Percentiles rank a stretch among this genome's conserved stretches.
These are phyloP conservation scores for Candida yuanshanica DNA, from an alignment of 805 yeast genomes.

Conservation along the genomic window DNA sequence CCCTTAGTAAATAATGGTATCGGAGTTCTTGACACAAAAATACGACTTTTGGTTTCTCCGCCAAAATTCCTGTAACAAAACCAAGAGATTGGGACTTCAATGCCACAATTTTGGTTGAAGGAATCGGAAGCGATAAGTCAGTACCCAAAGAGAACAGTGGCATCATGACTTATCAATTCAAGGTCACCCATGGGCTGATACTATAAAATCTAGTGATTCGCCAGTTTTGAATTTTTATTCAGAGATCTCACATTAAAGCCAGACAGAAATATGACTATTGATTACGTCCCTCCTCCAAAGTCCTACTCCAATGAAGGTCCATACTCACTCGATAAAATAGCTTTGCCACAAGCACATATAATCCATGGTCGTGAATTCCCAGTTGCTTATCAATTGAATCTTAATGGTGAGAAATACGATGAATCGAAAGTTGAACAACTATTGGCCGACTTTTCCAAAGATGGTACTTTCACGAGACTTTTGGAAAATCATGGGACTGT, in stretches of 20 bases:
- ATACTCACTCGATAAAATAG: slow-evolving; percentile 2
- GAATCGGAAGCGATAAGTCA: neutral
- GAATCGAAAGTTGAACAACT: slow-evolving; percentile 2
- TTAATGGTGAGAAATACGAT: slow-evolving; percentile 26
- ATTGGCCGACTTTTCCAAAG: slow-evolving; percentile 15
- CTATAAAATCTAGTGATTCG: too few relatives aligned
- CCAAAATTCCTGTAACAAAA: neutral
- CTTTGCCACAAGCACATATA: slow-evolving; percentile 5
- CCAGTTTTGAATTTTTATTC: too few relatives aligned
- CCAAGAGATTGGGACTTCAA: too few relatives aligned
- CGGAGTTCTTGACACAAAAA: neutral
- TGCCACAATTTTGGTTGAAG: neutral
- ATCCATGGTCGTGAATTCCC: slow-evolving; percentile 8
- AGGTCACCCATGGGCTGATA: too few relatives aligned
- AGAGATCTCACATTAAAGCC: too few relatives aligned
- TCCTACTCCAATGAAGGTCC: slow-evolving; percentile 1
- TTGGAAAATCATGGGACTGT: slow-evolving; percentile 26
- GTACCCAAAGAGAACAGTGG: too few relatives aligned
- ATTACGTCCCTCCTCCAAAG: neutral
- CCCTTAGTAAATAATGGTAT: slow-evolving; percentile 32
- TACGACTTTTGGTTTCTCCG: neutral
- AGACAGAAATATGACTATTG: neutral
- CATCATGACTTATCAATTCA: too few relatives aligned
- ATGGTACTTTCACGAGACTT: slow-evolving; percentile 21
- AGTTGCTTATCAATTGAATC: slow-evolving; percentile 5